phyloP scores from a whole-genome alignment of 2,329 filamentous ascomycete genomes.

The Rutstroemia sydowiana region DNA sequence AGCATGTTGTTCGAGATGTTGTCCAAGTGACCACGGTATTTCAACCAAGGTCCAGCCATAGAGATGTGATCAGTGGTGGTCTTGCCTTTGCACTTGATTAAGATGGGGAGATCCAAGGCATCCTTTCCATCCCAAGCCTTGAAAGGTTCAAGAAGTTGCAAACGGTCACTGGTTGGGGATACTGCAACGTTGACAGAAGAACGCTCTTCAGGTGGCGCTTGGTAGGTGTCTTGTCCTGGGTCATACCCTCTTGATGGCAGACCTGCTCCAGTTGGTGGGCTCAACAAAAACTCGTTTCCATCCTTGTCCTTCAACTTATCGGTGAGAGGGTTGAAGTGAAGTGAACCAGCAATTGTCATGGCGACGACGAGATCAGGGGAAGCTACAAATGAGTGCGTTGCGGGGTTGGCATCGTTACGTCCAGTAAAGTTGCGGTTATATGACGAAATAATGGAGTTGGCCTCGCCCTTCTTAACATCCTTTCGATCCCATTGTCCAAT shows the following conservation, averaged over 20 bases:
- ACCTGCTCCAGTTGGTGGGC: slow-evolving; percentile 70
- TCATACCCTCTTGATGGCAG: slow-evolving; percentile 81
- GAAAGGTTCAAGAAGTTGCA: slow-evolving; percentile 87
- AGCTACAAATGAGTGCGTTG: slow-evolving; percentile 87
- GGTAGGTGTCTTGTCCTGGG: slow-evolving; percentile 87
- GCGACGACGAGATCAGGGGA: slow-evolving; percentile 87
- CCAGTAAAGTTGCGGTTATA: slow-evolving; percentile 99
- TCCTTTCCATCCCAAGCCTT: slow-evolving; percentile 88
- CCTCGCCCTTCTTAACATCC: slow-evolving; percentile 88
- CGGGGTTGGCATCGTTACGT: slow-evolving; percentile 92
- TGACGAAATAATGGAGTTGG: slow-evolving; percentile 96
- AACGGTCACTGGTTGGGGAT: slow-evolving; percentile 82
- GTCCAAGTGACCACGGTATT: slow-evolving; percentile 97
- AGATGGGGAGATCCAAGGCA: slow-evolving; percentile 71
- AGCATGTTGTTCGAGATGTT: slow-evolving; percentile 99
- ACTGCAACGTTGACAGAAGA: slow-evolving; percentile 68
- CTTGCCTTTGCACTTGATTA: slow-evolving; percentile 96
- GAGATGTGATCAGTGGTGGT: slow-evolving; percentile 97
- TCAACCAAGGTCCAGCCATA: slow-evolving; percentile 94
- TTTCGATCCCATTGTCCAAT: slow-evolving; percentile 93
- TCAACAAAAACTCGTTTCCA: slow-evolving; percentile 90
- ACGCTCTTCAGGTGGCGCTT: slow-evolving; percentile 82
- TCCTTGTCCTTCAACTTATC: slow-evolving; percentile 91
- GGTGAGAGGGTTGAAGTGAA: slow-evolving; percentile 92
- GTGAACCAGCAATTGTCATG: slow-evolving; percentile 71